Base-by-base conservation (phyloP, 352 stramenopile species). In the Pythium aristosporum region DNA sequence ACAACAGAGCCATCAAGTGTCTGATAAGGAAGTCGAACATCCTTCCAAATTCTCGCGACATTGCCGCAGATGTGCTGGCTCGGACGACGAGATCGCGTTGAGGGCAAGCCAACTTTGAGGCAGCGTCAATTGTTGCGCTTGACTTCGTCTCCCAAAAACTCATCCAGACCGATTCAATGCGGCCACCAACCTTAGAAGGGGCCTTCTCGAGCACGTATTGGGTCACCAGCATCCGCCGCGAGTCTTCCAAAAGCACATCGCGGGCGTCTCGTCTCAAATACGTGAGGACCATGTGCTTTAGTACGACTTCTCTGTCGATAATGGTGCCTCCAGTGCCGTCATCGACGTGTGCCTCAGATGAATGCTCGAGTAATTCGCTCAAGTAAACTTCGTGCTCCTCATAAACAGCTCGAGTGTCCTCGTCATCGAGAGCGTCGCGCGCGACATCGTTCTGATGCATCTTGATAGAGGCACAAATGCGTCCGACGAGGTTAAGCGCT, bases 401-500 rank as follows among this genome's bases (percentile, higher is more conserved):
- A 51, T 85, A 69, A 3, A 75, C 57, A 36, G 55, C 50, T 30
- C 70, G 64, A 44, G 77, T 70, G 30, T 68, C 75, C 32, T 89
- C 74, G 42, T 92, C 78, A 12, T 79, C 60, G 20, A 90, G 23
- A 10, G 51, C 32, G 57, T 77, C 76, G 5, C 67, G 70, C 8
- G 34, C 41, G 39, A 67, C 76, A 30, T 55, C 42, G 12, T 73
- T 85, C 53, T 90, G 69, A 44, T 85, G 77, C 41, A 53, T 68
- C 57, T 87, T 89, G 58, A 96, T 92, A 5, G 78, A 73, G 25
- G 83, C 69, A 46, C 83, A 94, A 52, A 96, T 92, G 52, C 86
- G 89, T 32, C 86, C 88, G 8, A 93, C 60, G 28, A 92, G 69
- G 30, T 79, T 82, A 3, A 96, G 72, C 13, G 88, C 84, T 30